Base-by-base conservation (phyloP, 2,329 filamentous ascomycete genomes). In the Aspergillus sclerotialis region DNA sequence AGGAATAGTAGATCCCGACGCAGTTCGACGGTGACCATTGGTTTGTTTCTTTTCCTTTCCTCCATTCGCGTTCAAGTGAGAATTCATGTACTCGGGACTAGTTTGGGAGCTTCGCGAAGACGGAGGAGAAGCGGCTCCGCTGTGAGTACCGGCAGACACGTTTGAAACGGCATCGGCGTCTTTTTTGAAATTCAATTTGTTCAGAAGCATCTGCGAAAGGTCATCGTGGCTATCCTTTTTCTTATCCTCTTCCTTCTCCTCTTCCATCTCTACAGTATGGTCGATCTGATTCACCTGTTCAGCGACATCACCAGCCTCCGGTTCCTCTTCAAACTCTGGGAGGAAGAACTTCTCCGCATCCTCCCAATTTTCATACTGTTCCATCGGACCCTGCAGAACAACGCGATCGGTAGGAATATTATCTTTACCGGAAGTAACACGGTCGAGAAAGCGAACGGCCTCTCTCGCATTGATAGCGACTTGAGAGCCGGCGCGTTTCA, bases 401-500 rank as follows among this genome's bases (percentile, higher is more conserved):
- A 72, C 56, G 8, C 64, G 58, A 28, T 67, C 60, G 39, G 65
- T 50, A 7, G 60, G 42, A 13, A 63, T 56, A 32, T 60, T 61
- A 37, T 65, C 64, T 44, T 67, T 65, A 29, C 67, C 64, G 32
- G 66, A 67, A 24, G 68, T 68, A 25, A 67, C 63, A 35, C 66
- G 64, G 39, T 72, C 69, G 45, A 72, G 68, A 44, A 69, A 71
- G 37, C 68, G 68, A 40, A 72, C 64, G 8, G 68, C 64, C 52
- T 71, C 68, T 32, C 68, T 65, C 28, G 69, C 67, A 48, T 70
- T 72, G 43, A 68, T 60, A 34, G 67, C 68, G 44, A 64, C 54
- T 46, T 67, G 64, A 21, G 65, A 67, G 31, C 60, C 56, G 34
- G 64, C 59, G 44, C 63, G 61, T 48, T 67, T 68, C 44, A 68